A percentile compares a stretch with the other conserved stretches of the same genome.
Evolutionary conservation across 1,284 basidiomycete species (phyloP).

Genomic region (Trametes pubescens): DNA sequence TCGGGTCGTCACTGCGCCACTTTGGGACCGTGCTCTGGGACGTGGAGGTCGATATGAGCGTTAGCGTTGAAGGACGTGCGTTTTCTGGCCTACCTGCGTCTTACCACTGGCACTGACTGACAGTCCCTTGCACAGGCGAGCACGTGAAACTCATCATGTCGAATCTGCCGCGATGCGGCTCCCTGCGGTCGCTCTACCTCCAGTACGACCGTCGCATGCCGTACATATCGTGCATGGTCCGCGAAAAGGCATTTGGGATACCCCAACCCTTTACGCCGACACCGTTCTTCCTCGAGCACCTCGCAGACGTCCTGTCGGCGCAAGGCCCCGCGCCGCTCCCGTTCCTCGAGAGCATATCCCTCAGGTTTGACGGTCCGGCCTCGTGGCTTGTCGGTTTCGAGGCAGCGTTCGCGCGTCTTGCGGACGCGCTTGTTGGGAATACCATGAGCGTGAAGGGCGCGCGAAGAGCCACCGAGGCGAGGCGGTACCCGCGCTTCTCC

Average conservation of each 20-base stretch:
- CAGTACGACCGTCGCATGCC: not conserved
- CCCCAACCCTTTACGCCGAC: not conserved
- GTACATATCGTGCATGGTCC: not conserved
- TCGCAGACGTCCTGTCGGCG: not conserved
- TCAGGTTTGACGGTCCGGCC: not conserved
- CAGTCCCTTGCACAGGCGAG: not conserved
- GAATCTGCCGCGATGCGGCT: not conserved
- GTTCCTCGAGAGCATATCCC: not conserved
- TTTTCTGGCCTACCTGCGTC: not conserved
- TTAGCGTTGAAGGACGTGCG: not conserved
- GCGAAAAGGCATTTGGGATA: not conserved
- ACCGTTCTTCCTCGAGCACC: not conserved
- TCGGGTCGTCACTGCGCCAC: not conserved
- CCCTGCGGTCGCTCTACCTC: not conserved
- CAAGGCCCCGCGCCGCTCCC: not conserved
- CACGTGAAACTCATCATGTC: not conserved
- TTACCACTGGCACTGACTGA: not conserved
- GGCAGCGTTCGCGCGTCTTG: not conserved
- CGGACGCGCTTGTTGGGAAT: not conserved
- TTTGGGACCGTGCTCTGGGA: not conserved
- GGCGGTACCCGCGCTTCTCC: not conserved
- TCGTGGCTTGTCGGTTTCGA: not conserved
- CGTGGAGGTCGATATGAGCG: not conserved
- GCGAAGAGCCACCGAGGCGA: not conserved
- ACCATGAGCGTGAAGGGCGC: too few species aligned